Conservation (phyloP, 768 basidiomycete species). For the Pleurotus sapidus region DNA sequence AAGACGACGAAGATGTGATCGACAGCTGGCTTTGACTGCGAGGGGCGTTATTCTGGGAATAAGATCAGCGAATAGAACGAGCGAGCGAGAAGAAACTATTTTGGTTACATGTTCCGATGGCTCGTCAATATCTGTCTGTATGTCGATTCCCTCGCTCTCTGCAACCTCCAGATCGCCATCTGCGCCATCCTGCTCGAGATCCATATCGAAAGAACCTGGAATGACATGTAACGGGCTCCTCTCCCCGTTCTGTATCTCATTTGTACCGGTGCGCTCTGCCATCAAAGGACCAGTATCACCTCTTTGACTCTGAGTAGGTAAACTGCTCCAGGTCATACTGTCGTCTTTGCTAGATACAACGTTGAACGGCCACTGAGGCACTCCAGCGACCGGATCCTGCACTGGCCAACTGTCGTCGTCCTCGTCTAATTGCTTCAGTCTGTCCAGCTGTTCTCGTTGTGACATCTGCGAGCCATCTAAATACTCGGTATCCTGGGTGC, state of each 20-base stretch:
- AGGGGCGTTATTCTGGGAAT: conserved; percentile 20
- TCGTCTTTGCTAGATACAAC: conserved; percentile 53
- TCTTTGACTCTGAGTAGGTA: conserved; percentile 57
- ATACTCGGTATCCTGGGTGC: conserved; percentile 59
- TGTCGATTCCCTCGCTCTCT: conserved; percentile 39
- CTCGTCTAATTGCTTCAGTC: conserved; percentile 39
- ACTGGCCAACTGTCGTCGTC: conserved; percentile 79
- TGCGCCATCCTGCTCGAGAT: conserved; percentile 31
- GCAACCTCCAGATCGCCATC: conserved; percentile 18
- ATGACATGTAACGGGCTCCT: conserved; percentile 9
- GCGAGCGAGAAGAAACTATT: background rate
- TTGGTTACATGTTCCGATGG: background rate
- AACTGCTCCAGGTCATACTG: conserved; percentile 74
- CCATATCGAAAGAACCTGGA: conserved; percentile 33
- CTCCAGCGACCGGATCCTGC: conserved; percentile 57
- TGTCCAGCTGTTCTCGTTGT: conserved; percentile 22
- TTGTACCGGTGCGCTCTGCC: conserved; percentile 12
- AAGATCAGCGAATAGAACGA: conserved; percentile 6
- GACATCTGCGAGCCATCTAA: conserved; percentile 30
- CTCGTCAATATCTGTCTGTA: background rate
- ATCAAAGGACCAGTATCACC: conserved; percentile 31
- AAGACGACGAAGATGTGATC: conserved; percentile 42
- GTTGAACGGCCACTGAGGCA: conserved; percentile 62
- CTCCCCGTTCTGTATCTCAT: conserved; percentile 14
- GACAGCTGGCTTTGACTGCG: conserved; percentile 57